Conservation (phyloP, 2,329 filamentous ascomycete genomes). For the Annulohypoxylon truncatum region DNA sequence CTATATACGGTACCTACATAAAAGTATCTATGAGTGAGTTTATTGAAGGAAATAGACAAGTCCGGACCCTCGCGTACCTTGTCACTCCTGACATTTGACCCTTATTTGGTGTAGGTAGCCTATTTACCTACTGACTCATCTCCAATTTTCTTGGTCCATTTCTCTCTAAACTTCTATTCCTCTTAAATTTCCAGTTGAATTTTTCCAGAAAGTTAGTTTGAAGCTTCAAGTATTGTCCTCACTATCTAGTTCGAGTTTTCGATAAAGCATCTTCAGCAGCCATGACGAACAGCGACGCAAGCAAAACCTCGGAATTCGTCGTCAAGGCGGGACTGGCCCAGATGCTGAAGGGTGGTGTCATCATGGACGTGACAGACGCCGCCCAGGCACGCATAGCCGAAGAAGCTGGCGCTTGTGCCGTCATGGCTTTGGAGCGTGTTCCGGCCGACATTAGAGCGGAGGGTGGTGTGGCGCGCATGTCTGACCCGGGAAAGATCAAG, state of each 20-base stretch:
- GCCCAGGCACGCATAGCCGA: slow-evolving; percentile 97
- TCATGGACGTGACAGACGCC: slow-evolving; percentile 98
- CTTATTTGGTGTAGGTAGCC: neutral
- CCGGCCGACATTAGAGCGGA: slow-evolving; percentile 94
- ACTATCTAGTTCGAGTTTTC: neutral
- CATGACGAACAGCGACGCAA: slow-evolving; percentile 43
- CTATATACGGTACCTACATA: slow-evolving; percentile 24
- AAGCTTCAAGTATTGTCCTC: neutral
- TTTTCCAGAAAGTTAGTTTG: too few relatives aligned
- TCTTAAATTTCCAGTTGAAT: too few relatives aligned
- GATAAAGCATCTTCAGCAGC: neutral
- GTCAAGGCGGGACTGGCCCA: slow-evolving; percentile 96
- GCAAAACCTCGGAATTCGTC: slow-evolving; percentile 68
- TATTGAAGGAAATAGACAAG: neutral
- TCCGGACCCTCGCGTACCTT: slow-evolving; percentile 4
- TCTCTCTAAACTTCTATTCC: neutral
- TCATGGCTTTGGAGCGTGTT: slow-evolving; percentile 98
- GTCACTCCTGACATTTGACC: neutral
- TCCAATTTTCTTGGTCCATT: neutral
- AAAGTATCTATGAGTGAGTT: slow-evolving; percentile 21
- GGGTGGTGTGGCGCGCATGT: slow-evolving; percentile 97
- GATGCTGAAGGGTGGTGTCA: slow-evolving; percentile 99
- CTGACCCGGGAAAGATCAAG: slow-evolving; percentile 92
- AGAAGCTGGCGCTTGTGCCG: slow-evolving; percentile 92
- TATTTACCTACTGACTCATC: neutral